phyloP scores from a whole-genome alignment of 495 filamentous ascomycete genomes.

The Darksidea phi region DNA sequence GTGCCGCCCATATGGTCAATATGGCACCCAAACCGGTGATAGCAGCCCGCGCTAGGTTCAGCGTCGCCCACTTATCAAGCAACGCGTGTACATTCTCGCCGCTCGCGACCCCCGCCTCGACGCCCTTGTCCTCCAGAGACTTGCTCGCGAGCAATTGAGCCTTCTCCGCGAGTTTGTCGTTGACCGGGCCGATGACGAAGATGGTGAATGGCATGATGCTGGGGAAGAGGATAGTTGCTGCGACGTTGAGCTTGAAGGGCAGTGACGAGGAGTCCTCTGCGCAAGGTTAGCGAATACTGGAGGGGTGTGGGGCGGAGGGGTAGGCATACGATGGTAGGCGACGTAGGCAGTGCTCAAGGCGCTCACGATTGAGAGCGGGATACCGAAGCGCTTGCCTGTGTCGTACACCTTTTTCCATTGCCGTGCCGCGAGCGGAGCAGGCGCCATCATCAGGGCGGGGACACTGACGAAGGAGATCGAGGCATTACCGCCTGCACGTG shows the following conservation, averaged over 20 bases:
- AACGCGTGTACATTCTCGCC: constrained; percentile 49
- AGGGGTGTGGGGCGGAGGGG: neutral
- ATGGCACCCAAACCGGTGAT: constrained; percentile 31
- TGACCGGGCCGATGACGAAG: constrained; percentile 47
- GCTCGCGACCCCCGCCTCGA: constrained; percentile 40
- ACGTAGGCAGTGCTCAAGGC: constrained; percentile 48
- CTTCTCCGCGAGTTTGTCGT: constrained; percentile 46
- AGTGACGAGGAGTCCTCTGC: constrained; percentile 22
- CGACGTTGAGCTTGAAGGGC: constrained; percentile 44
- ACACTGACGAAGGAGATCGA: constrained; percentile 47
- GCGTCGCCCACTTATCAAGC: constrained; percentile 55
- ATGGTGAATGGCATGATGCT: constrained; percentile 54
- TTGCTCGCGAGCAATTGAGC: constrained; percentile 34
- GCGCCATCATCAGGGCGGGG: constrained; percentile 55
- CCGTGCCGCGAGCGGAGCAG: constrained; percentile 50
- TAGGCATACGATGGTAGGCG: constrained; percentile 44
- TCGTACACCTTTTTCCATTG: constrained; percentile 51
- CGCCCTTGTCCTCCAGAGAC: constrained; percentile 35
- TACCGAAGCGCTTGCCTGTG: constrained; percentile 42
- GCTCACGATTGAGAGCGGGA: constrained; percentile 39
- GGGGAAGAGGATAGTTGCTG: constrained; percentile 46
- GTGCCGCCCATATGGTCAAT: constrained; percentile 32
- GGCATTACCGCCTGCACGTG: constrained; percentile 44
- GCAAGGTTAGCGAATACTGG: neutral
- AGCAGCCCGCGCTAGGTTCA: constrained; percentile 51